Conservation (phyloP, 169 alveolate genomes). For the Eimeria praecox region DNA sequence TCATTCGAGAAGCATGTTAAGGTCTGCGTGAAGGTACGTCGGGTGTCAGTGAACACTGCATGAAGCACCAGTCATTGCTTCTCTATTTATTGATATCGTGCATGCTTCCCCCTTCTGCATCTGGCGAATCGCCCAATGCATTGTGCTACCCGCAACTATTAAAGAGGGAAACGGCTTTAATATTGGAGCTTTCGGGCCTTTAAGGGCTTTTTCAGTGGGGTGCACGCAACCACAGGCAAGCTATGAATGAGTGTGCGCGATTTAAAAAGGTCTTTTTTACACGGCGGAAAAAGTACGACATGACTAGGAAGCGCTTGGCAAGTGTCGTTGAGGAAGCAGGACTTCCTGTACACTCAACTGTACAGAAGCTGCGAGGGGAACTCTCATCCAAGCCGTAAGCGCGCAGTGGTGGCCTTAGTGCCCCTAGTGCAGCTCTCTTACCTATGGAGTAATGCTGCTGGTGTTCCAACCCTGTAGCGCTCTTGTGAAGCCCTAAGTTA, state of each 20-base stretch:
- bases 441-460: neutral
- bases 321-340: slow-evolving; percentile 70
- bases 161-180: neutral
- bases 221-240: neutral
- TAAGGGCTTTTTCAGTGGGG: neutral
- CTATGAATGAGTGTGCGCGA: slow-evolving; percentile 2
- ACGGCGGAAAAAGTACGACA: slow-evolving; percentile 72
- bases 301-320: slow-evolving; percentile 70
- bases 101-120: neutral
- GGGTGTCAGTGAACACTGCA: neutral
- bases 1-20: slow-evolving; percentile 79
- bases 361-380: slow-evolving; percentile 31
- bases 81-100: neutral
- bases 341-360: slow-evolving; percentile 17
- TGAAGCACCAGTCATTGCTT: neutral
- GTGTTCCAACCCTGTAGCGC: neutral
- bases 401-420: neutral
- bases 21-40: slow-evolving; percentile 74
- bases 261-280: slow-evolving; percentile 70
- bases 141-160: neutral
- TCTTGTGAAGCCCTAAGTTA: neutral
- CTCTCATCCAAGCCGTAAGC: slow-evolving; percentile 54
- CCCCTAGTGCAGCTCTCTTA: neutral
- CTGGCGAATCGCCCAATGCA: neutral
- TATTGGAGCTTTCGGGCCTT: neutral